Base-by-base conservation (phyloP, 1,284 basidiomycete species). In the Inonotus obliquus region DNA sequence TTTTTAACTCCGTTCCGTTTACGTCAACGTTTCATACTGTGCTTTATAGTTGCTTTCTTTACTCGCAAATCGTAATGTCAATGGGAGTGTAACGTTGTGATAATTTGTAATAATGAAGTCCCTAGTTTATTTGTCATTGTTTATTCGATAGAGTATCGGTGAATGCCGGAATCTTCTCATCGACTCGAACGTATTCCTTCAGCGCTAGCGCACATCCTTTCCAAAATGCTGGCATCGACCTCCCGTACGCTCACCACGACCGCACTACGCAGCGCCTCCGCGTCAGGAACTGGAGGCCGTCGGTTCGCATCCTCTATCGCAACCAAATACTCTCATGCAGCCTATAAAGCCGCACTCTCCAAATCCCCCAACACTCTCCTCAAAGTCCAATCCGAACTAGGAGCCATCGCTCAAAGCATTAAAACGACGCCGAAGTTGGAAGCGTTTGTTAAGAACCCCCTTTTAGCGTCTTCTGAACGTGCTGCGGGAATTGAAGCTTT, bases 311-410 rank as follows among this genome's bases (percentile, higher is more conserved):
- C 88, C 38, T 75, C 81, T 64, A 87, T 92, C 67, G 85, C 91
- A 52, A 79, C 85, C 74, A 98, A 98, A 78, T 99, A 99, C 77
- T 96, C 97, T 66, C 90, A 92, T 63, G 96, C 97, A 29, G 84
- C 92, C 67, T 99, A 92, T 79, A 85, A 89, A 59, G 96, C 96
- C 59, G 95, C 97, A 19, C 85, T 95, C 71, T 81, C 87, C 70
- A 91, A 94, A 79, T 92, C 90, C 2, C 84, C 91, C 41, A 84
- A 86, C 71, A 79, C 81, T 23, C 85, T 97, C 73, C 85, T 76
- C 76, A 90, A 92, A 75, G 92, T 94, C 69, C 87, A 92, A 73
- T 70, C 82, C 44, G 96, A 98, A 75, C 86, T 99, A 68, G 79
- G 79, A 72, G 74, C 77, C 66, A 83, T 96, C 72, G 79, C 85